Evolutionary conservation across 106 monocot species (phyloP), one percentile per base, ranked within the genome.

Genomic region (Xerophyta viscosa): DNA sequence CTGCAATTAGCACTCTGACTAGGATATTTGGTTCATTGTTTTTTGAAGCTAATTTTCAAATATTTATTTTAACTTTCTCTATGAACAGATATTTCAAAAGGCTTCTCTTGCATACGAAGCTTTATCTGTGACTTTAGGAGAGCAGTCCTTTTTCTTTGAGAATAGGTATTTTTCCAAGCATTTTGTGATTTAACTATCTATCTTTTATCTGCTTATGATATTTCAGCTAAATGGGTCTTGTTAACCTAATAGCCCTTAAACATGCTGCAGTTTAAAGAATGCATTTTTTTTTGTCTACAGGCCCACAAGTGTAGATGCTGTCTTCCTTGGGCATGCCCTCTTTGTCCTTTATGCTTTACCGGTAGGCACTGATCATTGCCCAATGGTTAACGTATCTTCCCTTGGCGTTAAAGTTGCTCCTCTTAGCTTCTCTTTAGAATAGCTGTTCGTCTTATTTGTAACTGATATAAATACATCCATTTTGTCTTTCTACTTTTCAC

Each of bases 221-320:
- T 39, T 12, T 39, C 39, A 3, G 39, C 39, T 1, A 39, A 39
- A 10, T 15, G 6, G 15, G 15, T 1, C 20, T 6, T 46, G 20
- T 18, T 46, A 19, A 7, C 7, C 19, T 20, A 17, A 46, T 19
- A 46, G 2, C 20, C 8, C 19, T 7, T 18, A 19, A 33, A 6
- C 25, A 39, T 4, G 9, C 20, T 39, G 15, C 5, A 31, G 27
- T 46, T 41, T 46, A 14, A 27, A 22, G 36, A 17, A 20, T 64
- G 49, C 57, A 25, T 61, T 52, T 27, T 50, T 20, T 68, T 33
- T n/a, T n/a, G n/a, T 20, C n/a, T 18, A 19, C 68, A 98, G 98
- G 60, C 98, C 90, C 13, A 98, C 98, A 28, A 90, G 90, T 69
- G 64, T 90, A 50, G 98, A 98, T 72, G 85, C 98, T 50, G 52